Percentiles rank a stretch among this genome's conserved stretches.
Evolutionary conservation across 2,329 filamentous ascomycete genomes (phyloP).

Genomic region (Aspergillus quadrilineatus): DNA sequence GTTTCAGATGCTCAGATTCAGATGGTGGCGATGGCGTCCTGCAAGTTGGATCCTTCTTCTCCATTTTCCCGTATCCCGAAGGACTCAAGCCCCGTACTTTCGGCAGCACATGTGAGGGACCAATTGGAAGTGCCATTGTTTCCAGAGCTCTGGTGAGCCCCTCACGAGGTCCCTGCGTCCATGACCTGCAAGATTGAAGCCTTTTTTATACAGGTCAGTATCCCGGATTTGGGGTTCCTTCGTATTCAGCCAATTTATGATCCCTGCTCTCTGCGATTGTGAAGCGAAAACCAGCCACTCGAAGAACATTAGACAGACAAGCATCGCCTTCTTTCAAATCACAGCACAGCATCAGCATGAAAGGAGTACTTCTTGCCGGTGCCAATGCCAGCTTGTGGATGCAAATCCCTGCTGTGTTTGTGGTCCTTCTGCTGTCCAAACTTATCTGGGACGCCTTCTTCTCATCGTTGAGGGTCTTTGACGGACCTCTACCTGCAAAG

Average conservation of each 20-base stretch:
- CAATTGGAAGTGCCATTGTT: neutral
- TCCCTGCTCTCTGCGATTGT: neutral
- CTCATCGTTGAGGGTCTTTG: conserved; percentile 8
- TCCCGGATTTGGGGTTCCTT: neutral
- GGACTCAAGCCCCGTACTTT: neutral
- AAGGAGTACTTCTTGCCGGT: neutral
- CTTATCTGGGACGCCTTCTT: conserved; percentile 5
- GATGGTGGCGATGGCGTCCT: neutral
- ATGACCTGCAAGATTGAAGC: neutral
- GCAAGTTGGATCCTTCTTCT: neutral
- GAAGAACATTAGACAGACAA: neutral
- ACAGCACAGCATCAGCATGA: neutral
- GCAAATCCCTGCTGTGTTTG: conserved; percentile 2
- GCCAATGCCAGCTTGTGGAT: neutral
- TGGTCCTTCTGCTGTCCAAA: neutral
- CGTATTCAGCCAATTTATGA: neutral
- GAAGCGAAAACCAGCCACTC: neutral
- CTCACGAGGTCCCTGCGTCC: neutral
- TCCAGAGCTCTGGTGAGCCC: neutral
- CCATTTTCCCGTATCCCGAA: neutral
- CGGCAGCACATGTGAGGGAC: neutral
- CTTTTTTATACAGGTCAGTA: conserved; percentile 6
- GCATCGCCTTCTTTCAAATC: neutral
- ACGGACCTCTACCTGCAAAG: conserved; percentile 10
- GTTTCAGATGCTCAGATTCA: neutral